Evolutionary conservation across 2,329 filamentous ascomycete species (phyloP).

Genomic region (Dothideomycetes sp.): DNA sequence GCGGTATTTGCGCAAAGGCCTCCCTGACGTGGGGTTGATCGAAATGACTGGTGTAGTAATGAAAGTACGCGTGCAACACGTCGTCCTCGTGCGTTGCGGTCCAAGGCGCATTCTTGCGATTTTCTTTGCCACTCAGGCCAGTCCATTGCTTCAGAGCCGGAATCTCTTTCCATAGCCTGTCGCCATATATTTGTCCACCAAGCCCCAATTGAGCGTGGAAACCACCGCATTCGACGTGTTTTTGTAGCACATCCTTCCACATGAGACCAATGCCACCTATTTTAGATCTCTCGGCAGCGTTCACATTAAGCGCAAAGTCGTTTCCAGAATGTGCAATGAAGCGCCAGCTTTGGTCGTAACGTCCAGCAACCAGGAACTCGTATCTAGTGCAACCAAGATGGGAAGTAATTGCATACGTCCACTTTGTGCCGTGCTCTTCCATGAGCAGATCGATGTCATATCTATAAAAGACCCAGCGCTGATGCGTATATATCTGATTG

Average conservation of each 20-base stretch:
- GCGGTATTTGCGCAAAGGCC: constrained; percentile 94
- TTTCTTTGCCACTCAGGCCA: constrained; percentile 83
- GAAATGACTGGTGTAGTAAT: constrained; percentile 97
- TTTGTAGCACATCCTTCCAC: constrained; percentile 98
- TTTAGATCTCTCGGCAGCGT: constrained; percentile 71
- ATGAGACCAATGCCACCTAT: constrained; percentile 86
- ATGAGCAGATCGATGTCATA: constrained; percentile 87
- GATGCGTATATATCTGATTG: constrained; percentile 75
- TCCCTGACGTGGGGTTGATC: constrained; percentile 91
- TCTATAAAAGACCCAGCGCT: constrained; percentile 90
- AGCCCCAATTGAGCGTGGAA: constrained; percentile 90
- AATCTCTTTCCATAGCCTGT: constrained; percentile 92
- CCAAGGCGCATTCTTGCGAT: constrained; percentile 81
- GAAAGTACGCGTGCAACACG: constrained; percentile 91
- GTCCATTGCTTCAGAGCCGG: constrained; percentile 92
- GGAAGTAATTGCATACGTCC: constrained; percentile 97
- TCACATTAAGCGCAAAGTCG: constrained; percentile 83
- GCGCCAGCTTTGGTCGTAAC: constrained; percentile 83
- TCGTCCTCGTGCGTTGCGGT: constrained; percentile 93
- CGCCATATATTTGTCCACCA: constrained; percentile 90
- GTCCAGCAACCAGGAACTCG: constrained; percentile 88
- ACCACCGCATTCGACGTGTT: constrained; percentile 90
- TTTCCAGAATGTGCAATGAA: constrained; percentile 95
- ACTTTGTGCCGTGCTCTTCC: constrained; percentile 73
- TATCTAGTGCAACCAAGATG: constrained; percentile 96